Base-by-base conservation (phyloP, 495 filamentous ascomycete genomes). In the Annulohypoxylon bovei region DNA sequence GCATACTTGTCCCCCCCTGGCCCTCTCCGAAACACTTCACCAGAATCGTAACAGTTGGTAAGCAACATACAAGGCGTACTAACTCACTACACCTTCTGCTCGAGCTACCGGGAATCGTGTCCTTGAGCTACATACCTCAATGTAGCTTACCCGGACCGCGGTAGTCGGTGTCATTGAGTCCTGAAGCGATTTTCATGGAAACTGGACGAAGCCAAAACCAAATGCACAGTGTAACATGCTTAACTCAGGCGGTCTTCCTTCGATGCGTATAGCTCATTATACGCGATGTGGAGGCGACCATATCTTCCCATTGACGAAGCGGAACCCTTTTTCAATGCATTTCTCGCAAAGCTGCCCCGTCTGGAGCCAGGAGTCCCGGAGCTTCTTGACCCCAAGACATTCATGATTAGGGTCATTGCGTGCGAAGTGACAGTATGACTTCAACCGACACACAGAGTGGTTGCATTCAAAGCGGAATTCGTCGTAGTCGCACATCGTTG, bases 391-490 rank as follows among this genome's bases (percentile, higher is more conserved):
- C 6, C 87, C 81, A 65, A 83, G 85, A 72, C 90, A 92, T 58
- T 84, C 76, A 71, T 92, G 88, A 49, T 83, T 78, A 1, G 87
- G 85, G 71, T 91, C 86, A 76, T 89, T 90, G 27, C 90, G 86
- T 6, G 90, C 89, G 60, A 85, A 86, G 75, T 93, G 90, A 79
- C 91, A 93, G 76, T 90, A 84, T 23, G 86, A 86, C 72, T 88
- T 86, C 25, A 90, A 77, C 8, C 86, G 85, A 18, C 80, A 75
- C 7, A 73, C 73, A 12, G 80, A 81, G 75, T 91, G 89, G 4
- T 79, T 79, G 78, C 90, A 92, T 59, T 80, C 76, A 67, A 87
- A 92, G 62, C 81, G 63, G 65, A 91, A 88, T 62, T 85, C 84
- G 68, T 92, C 90, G 68, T 81, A 91, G 70, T 90, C 85, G 72